Base-by-base conservation (phyloP, 768 basidiomycete genomes). In the Lentinula guzmanii region DNA sequence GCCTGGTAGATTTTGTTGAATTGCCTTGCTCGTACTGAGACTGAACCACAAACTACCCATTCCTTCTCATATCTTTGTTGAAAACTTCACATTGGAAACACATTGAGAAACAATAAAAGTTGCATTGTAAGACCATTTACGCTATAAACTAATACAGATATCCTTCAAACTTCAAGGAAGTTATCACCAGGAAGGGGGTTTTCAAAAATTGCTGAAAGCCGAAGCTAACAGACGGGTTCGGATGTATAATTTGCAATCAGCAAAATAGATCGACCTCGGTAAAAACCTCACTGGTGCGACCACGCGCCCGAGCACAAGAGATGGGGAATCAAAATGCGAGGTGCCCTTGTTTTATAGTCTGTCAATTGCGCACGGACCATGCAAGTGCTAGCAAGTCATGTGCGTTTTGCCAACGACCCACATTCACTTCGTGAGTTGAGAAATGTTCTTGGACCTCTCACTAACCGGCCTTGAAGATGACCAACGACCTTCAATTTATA, bases 221-320 rank as follows among this genome's bases (percentile, higher is more conserved):
- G 79, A 89, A 91, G 88, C 87, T 81, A 73, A 85, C 83, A 88
- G 89, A 91, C 88, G 89, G 58, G 89, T 91, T 90, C 89, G 90
- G 90, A 92, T 92, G 89, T 90, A 82, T 91, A 91, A 90, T 92
- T 92, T 92, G 90, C 90, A 92, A 92, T 87, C 87, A 92, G 89
- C 90, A 91, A 92, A 79, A 90, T 79, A 83, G 90, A 89, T 90
- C 86, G 88, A 87, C 86, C 89, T 93, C 91, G 87, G 90, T 92
- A 89, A 80, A 85, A 81, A 93, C 91, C 89, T 93, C 91, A 92
- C 90, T 89, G 86, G 86, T 56, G 39, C 87, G 88, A 90, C 87
- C 89, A 87, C 90, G 86, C 89, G 87, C 89, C 89, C 90, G 88
- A 91, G 89, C 89, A 91, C 90, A 93, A 93, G 55, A 43, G 58